phyloP scores from a whole-genome alignment of 2,329 filamentous ascomycete genomes.

The Podosphaera xanthii region DNA sequence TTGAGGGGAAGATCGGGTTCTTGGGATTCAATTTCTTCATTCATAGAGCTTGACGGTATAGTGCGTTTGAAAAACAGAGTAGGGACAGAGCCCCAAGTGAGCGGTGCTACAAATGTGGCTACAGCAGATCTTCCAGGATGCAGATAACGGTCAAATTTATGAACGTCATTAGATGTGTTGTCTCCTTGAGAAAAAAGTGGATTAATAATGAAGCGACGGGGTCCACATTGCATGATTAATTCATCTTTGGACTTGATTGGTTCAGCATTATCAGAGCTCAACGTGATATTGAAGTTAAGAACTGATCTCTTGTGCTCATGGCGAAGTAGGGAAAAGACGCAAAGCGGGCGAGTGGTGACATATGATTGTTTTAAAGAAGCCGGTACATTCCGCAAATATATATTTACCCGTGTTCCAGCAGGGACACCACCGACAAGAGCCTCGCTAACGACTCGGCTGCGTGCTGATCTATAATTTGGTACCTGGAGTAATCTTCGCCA shows the following conservation, averaged over 20 bases:
- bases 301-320: constrained; percentile 90
- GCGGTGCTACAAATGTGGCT: constrained; percentile 69
- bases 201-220: constrained; percentile 67
- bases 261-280: constrained; percentile 51
- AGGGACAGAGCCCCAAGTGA: constrained; percentile 85
- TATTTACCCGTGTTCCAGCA: constrained; percentile 59
- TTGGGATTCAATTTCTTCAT: constrained; percentile 22
- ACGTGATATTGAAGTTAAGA: constrained; percentile 71
- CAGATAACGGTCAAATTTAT: constrained; percentile 84
- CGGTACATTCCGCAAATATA: constrained; percentile 45
- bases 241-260: constrained; percentile 84
- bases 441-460: constrained; percentile 55
- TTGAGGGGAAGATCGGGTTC: constrained; percentile 27
- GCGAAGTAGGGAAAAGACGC: constrained; percentile 66
- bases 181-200: constrained; percentile 79
- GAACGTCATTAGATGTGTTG: constrained; percentile 83
- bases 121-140: constrained; percentile 80
- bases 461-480: constrained; percentile 70
- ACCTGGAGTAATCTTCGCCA: constrained; percentile 74
- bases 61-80: constrained; percentile 62
- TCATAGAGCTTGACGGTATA: constrained; percentile 20
- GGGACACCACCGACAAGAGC: constrained; percentile 71
- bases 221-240: constrained; percentile 74
- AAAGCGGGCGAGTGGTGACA: constrained; percentile 35
- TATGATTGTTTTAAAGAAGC: constrained; percentile 28